These are phyloP conservation scores for Lactifluus echinatus DNA, from an alignment of 768 basidiomycete genomes.

Conservation along the genomic window DNA sequence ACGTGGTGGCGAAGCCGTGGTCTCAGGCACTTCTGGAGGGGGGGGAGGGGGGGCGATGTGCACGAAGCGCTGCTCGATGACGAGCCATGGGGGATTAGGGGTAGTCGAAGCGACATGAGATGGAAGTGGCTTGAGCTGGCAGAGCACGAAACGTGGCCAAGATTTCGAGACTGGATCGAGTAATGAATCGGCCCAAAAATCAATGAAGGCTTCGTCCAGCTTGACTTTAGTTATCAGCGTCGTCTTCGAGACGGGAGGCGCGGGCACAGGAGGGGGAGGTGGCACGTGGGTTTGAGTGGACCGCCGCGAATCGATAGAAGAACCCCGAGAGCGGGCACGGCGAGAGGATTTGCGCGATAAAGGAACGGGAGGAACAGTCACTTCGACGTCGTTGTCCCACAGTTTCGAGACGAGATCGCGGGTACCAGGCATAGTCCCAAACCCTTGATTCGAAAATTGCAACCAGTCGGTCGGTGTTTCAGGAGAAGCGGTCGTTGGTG, in stretches of 20 bases:
- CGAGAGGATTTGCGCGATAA: constrained; percentile 30
- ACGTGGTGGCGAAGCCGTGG: neutral
- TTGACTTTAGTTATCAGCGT: constrained; percentile 42
- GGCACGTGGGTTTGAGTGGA: constrained; percentile 2
- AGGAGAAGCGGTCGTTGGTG: constrained; percentile 24
- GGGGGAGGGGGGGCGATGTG: constrained; percentile 24
- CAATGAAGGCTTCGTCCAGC: constrained; percentile 74
- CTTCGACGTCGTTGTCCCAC: constrained; percentile 51
- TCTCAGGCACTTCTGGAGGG: constrained; percentile 1
- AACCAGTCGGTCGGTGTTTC: constrained; percentile 47
- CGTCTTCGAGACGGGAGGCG: constrained; percentile 26
- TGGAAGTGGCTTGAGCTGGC: constrained; percentile 46
- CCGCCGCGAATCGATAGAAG: constrained; percentile 22
- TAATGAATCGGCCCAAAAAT: constrained; percentile 73
- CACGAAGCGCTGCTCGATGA: constrained; percentile 56
- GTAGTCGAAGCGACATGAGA: constrained; percentile 22
- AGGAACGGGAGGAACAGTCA: constrained; percentile 32
- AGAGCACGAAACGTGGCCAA: constrained; percentile 66
- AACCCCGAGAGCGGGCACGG: constrained; percentile 18
- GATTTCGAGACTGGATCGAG: constrained; percentile 54
- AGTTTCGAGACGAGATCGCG: constrained; percentile 48
- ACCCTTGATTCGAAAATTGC: constrained; percentile 60
- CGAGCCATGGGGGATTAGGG: constrained; percentile 51
- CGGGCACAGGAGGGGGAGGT: neutral
- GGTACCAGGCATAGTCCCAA: constrained; percentile 33